These are phyloP conservation scores for Jamesozyma spencerorum DNA, from an alignment of 805 yeast species.

Conservation along the genomic window DNA sequence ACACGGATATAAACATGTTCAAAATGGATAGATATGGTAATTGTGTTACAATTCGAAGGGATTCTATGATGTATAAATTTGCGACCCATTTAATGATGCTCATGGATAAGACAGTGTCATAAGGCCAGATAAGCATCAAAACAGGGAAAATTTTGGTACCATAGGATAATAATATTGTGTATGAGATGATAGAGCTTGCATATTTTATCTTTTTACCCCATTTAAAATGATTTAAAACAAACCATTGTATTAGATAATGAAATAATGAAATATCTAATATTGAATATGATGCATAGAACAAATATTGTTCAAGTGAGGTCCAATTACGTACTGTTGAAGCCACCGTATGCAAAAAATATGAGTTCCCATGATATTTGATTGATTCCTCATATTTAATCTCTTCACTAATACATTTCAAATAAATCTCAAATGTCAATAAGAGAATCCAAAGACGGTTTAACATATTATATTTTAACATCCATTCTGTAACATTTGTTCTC, in stretches of 20 bases:
- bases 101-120: slow-evolving; percentile 66
- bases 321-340: slow-evolving; percentile 28
- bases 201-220: slow-evolving; percentile 25
- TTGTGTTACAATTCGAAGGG: slow-evolving; percentile 40
- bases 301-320: slow-evolving; percentile 42
- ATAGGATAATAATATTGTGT: slow-evolving; percentile 66
- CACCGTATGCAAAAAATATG: slow-evolving; percentile 8
- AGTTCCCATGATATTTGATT: no score
- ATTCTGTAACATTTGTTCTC: slow-evolving; percentile 8
- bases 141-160: slow-evolving; percentile 81
- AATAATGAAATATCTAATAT: slow-evolving; percentile 38
- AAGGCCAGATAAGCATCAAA: slow-evolving; percentile 93
- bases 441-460: slow-evolving; percentile 48
- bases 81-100: slow-evolving; percentile 52
- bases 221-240: slow-evolving; percentile 16
- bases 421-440: slow-evolving; percentile 74
- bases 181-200: slow-evolving; percentile 36
- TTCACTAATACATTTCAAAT: slow-evolving; percentile 83
- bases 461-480: slow-evolving; percentile 19
- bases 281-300: slow-evolving; percentile 46
- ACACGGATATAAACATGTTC: slow-evolving; percentile 11
- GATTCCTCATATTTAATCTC: slow-evolving; percentile 41
- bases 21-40: slow-evolving; percentile 21
- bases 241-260: slow-evolving; percentile 30
- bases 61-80: slow-evolving; percentile 55